Percentiles rank a stretch among this genome's conserved stretches.
Evolutionary conservation across 2,329 filamentous ascomycete species (phyloP).

Genomic region (Davidsoniella neocaledoniae): DNA sequence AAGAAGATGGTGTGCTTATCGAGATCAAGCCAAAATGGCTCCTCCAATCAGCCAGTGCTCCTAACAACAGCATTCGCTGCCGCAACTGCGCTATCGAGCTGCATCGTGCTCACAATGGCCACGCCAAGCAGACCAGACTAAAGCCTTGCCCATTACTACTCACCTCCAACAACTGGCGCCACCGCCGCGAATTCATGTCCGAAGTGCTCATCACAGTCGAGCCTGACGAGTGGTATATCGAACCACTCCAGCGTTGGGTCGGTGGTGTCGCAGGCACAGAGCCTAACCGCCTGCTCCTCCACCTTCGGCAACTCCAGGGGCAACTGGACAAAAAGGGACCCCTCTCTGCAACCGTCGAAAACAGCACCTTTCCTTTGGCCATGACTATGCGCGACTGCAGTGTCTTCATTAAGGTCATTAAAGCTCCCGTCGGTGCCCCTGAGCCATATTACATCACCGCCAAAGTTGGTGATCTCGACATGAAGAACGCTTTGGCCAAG

Average conservation of each 20-base stretch:
- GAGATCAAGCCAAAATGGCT: constrained; percentile 85
- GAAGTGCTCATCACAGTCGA: constrained; percentile 15
- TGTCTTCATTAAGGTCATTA: constrained; percentile 45
- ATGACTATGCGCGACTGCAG: constrained; percentile 75
- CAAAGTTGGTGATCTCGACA: constrained; percentile 54
- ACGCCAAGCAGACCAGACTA: constrained; percentile 26
- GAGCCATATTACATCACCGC: constrained; percentile 9
- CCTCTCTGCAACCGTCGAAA: constrained; percentile 23
- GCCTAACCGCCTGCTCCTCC: constrained; percentile 21
- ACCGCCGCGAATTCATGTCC: constrained; percentile 22
- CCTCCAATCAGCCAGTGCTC: constrained; percentile 56
- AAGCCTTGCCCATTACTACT: constrained; percentile 42
- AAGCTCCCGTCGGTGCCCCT: constrained; percentile 13
- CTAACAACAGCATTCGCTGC: constrained; percentile 44
- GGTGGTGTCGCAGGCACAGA: constrained; percentile 3
- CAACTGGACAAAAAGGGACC: constrained; percentile 28
- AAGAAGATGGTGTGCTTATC: constrained; percentile 27
- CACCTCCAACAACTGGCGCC: constrained; percentile 20
- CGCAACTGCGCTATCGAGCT: constrained; percentile 51
- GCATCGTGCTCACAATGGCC: constrained; percentile 20
- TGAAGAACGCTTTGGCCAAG: constrained; percentile 53
- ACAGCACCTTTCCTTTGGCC: constrained; percentile 42
- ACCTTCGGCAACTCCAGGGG: constrained; percentile 23
- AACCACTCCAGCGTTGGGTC: constrained; percentile 11
- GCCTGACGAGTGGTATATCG: constrained; percentile 13